Evolutionary conservation across 2,329 filamentous ascomycete genomes (phyloP), one percentile per base, ranked within the genome.

Genomic region (Blastomyces parvus): DNA sequence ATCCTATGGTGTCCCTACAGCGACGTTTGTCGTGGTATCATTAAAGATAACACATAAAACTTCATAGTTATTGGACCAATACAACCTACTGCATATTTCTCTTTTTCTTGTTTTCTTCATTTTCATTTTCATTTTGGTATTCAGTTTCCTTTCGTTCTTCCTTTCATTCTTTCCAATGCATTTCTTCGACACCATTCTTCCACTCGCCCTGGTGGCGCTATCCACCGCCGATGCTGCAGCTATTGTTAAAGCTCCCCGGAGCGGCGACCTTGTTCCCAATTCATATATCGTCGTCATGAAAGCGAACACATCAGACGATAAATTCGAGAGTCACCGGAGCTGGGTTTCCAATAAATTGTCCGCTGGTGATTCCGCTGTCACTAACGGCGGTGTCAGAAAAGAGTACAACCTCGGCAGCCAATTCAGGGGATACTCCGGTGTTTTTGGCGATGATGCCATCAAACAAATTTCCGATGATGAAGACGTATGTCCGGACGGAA

Each of bases 151-250:
- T 22, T 25, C 14, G 30, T n/a, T n/a, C n/a, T n/a, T n/a, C n/a
- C n/a, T n/a, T n/a, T n/a, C n/a, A n/a, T 25, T 11, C 8, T 64
- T 56, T 61, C 64, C 53, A 30, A 67, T 67, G 66, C 56, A 46
- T 62, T 33, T 64, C 58, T 48, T 67, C 50, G 56, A 40, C 42
- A 60, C 61, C 11, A 17, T 62, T 48, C 56, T 67, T 36, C 40
- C 65, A 2, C 13, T 66, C 53, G 63, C 60, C 53, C 63, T 67
- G 27, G 61, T 62, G 61, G 62, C 56, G 22, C 61, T 66, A 25
- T 63, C 63, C 38, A 38, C 46, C 22, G 62, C 65, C 38, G 36
- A 66, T 59, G 66, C 58, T 27, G 65, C 62, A 40, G 46, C 64
- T 17, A 5, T 33, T 30, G 46, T 56, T 9, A 40, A 56, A 38